Evolutionary conservation across 2,329 filamentous ascomycete species (phyloP).

Genomic region (Apiospora sp.): DNA sequence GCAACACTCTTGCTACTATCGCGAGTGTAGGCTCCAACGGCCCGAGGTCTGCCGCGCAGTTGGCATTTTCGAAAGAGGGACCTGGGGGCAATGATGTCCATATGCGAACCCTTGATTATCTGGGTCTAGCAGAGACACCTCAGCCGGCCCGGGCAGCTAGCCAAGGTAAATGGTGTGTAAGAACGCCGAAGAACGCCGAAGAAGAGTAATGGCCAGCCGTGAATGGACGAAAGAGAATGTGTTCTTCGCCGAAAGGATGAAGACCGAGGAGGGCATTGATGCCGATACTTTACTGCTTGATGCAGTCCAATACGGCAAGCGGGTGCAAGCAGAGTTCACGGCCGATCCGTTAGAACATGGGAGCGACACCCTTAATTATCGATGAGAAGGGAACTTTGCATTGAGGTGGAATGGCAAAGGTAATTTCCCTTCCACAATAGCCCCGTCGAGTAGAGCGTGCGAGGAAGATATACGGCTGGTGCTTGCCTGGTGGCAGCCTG

Average conservation of each 20-base stretch:
- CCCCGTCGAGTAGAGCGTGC: no score
- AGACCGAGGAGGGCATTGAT: constrained; percentile 57
- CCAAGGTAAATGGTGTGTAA: no score
- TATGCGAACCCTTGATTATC: constrained; percentile 91
- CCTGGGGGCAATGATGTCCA: constrained; percentile 87
- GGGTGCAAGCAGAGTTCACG: constrained; percentile 79
- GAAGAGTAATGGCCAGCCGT: constrained; percentile 48
- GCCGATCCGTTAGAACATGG: constrained; percentile 60
- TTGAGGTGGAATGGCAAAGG: no score
- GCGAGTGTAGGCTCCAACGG: no score
- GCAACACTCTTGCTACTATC: no score
- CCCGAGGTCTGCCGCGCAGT: constrained; percentile 1
- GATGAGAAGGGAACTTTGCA: neutral
- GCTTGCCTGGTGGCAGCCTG: no score
- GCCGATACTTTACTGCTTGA: constrained; percentile 64
- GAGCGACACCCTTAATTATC: neutral
- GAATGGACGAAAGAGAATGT: constrained; percentile 49
- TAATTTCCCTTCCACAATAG: no score
- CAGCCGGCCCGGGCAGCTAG: constrained; percentile 72
- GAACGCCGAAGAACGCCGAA: constrained; percentile 32
- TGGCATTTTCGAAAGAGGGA: constrained; percentile 70
- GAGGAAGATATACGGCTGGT: no score
- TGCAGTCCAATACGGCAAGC: constrained; percentile 81
- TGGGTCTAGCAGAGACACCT: constrained; percentile 92
- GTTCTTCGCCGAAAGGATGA: constrained; percentile 56